Evolutionary conservation across 371 early-diverging fungal genomes (phyloP).

Genomic region (Phascolomyces articulosus): DNA sequence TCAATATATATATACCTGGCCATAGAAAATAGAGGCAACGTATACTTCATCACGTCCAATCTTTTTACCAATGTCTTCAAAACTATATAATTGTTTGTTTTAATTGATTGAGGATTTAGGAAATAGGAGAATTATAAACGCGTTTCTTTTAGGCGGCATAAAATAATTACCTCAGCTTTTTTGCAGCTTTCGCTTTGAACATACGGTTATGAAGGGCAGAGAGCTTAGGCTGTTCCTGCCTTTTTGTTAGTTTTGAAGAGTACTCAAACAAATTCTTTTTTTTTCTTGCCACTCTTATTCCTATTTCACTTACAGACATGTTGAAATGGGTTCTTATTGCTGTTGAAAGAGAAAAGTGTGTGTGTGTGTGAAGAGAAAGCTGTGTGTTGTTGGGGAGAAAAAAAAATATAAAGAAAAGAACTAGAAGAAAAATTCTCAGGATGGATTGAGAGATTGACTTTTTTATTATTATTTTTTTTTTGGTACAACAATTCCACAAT

Average conservation of each 20-base stretch:
- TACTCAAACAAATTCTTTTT: background rate
- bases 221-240: slow-evolving; percentile 33
- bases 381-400: too few species aligned
- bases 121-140: too few species aligned
- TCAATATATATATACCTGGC: slow-evolving; percentile 45
- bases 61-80: slow-evolving; percentile 59
- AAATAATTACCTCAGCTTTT: slow-evolving; percentile 32
- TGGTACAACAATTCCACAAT: too few species aligned
- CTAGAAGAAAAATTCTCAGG: too few species aligned
- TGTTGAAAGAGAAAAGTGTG: background rate
- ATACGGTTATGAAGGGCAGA: slow-evolving; percentile 36
- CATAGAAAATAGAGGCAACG: slow-evolving; percentile 74
- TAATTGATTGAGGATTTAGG: too few species aligned
- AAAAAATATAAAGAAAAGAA: background rate
- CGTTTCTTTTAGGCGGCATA: too few species aligned
- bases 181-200: slow-evolving; percentile 37
- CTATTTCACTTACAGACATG: slow-evolving; percentile 10
- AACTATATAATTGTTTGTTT: slow-evolving; percentile 31
- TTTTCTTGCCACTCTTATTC: background rate
- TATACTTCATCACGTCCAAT: slow-evolving; percentile 68
- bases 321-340: background rate
- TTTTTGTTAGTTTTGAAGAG: background rate
- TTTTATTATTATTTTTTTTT: too few species aligned
- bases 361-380: too few species aligned
- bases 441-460: too few species aligned